Conservation (phyloP, 2,329 filamentous ascomycete genomes). For the Sclerotinia sclerotiorum region DNA sequence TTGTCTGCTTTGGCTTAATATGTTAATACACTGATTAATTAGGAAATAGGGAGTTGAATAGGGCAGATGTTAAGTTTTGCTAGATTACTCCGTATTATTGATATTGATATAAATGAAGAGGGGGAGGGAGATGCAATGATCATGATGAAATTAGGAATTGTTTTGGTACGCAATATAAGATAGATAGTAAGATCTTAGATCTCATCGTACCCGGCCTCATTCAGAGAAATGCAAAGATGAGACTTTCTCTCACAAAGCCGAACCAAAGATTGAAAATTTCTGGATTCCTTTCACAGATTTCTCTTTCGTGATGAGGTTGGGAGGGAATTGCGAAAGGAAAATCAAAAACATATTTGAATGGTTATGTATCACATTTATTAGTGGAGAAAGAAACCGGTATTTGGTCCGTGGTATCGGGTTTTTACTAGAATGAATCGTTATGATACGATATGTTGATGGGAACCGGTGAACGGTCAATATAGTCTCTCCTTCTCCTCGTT, state of each 20-base stretch:
- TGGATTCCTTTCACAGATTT: not conserved
- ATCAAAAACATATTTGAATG: not conserved
- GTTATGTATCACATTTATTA: conserved; percentile 1
- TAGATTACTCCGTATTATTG: not conserved
- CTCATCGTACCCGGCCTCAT: not conserved
- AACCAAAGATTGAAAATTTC: not conserved
- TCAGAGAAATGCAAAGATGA: not conserved
- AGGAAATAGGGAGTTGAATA: not conserved
- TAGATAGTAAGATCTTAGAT: not conserved
- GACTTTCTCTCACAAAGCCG: not conserved
- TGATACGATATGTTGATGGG: not conserved
- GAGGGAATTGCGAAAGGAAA: not conserved
- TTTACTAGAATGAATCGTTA: not conserved
- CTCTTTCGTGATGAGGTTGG: not conserved
- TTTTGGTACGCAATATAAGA: not conserved
- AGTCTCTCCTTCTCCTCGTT: not conserved
- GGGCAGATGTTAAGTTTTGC: not conserved
- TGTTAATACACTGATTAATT: no score
- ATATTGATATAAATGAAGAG: not conserved
- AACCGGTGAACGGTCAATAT: not conserved
- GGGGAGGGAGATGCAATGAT: not conserved
- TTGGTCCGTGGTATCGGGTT: conserved; percentile 9
- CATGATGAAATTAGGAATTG: not conserved
- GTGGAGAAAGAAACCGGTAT: conserved; percentile 5
- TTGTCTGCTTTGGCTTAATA: not conserved